Evolutionary conservation across 176 grass and related monocot species (phyloP), one percentile per base, ranked within the genome.

Genomic region (Carex pumila): DNA sequence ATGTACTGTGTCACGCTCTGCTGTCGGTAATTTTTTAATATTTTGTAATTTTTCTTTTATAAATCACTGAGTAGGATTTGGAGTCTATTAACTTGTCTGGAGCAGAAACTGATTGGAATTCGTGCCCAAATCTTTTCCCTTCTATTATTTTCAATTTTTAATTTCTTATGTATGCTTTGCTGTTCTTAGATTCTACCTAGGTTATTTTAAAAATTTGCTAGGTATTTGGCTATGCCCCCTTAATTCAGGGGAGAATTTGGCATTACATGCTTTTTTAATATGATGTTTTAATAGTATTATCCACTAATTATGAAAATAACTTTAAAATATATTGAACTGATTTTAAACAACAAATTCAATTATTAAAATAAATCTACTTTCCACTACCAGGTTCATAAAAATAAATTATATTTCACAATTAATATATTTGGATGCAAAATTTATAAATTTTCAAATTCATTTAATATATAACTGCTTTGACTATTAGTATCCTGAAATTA

Each of bases 41-140:
- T 19, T 78, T 56, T 56, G 19, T 22, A 74, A 47, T 21, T 45
- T 43, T 43, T 56, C 2, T 79, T 29, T 79, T 59, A 34, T 79
- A 8, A 54, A 75, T 54, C 12, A 1, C 39, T 80, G 64, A 81
- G 32, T 50, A 66, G 12, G 62, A 66, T 45, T 66, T 22, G 50
- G 37, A 37, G 17, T 36, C 60, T 63, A 81, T 15, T 55, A 55
- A 32, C 47, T 82, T 67, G 80, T 67, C 80, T 1, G 80, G 80
- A 82, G 54, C 67, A 82, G 80, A 61, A 65, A 81, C 32, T 30
- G 6, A 8, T 82, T 7, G 80, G 12, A 50, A 49, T 82, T 37
- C 12, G 60, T 82, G 80, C 61, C 41, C 8, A 82, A 19, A 65
- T 50, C 10, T 54, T 54, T 82, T 66, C 3, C 12, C n/a, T 52